A percentile compares a stretch with the other conserved stretches of the same genome.
These are phyloP conservation scores for Phytopythium sindhum DNA, from an alignment of 352 stramenopile genomes.

Conservation along the genomic window DNA sequence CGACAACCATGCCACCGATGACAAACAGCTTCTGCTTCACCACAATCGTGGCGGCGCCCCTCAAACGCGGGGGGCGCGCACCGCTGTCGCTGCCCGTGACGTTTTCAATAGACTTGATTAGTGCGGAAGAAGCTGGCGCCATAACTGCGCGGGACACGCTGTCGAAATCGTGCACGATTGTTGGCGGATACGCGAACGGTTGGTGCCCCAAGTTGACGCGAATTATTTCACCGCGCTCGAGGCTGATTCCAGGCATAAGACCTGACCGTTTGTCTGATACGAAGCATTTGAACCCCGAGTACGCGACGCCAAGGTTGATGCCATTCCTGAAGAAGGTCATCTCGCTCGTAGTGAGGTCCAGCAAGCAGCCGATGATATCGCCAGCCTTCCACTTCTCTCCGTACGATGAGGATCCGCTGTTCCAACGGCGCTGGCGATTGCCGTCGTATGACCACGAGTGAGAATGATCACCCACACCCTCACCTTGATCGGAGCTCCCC, in stretches of 20 bases:
- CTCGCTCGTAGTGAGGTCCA: slow-evolving; percentile 76
- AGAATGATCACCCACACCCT: slow-evolving; percentile 88
- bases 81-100: not conserved
- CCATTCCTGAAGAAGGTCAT: slow-evolving; percentile 90
- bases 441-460: slow-evolving; percentile 94
- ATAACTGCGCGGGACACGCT: slow-evolving; percentile 56
- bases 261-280: slow-evolving; percentile 46
- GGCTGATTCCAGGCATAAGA: slow-evolving; percentile 84
- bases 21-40: slow-evolving; percentile 69
- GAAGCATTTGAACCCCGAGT: slow-evolving; percentile 59
- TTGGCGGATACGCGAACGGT: slow-evolving; percentile 71
- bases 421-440: slow-evolving; percentile 89
- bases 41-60: slow-evolving; percentile 57
- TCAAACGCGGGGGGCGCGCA: slow-evolving; percentile 26
- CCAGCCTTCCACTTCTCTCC: slow-evolving; percentile 90
- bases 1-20: slow-evolving; percentile 52
- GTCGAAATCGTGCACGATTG: slow-evolving; percentile 58
- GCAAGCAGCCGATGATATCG: slow-evolving; percentile 89
- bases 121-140: slow-evolving; percentile 33
- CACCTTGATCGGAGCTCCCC: slow-evolving; percentile 88
- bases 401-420: slow-evolving; percentile 86
- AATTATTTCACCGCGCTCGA: slow-evolving; percentile 86
- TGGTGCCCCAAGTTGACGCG: slow-evolving; percentile 81
- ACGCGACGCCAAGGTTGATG: slow-evolving; percentile 77
- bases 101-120: slow-evolving; percentile 24